Evolutionary conservation across 1,284 basidiomycete genomes (phyloP).

Genomic region (Phaffia rhodozyma): DNA sequence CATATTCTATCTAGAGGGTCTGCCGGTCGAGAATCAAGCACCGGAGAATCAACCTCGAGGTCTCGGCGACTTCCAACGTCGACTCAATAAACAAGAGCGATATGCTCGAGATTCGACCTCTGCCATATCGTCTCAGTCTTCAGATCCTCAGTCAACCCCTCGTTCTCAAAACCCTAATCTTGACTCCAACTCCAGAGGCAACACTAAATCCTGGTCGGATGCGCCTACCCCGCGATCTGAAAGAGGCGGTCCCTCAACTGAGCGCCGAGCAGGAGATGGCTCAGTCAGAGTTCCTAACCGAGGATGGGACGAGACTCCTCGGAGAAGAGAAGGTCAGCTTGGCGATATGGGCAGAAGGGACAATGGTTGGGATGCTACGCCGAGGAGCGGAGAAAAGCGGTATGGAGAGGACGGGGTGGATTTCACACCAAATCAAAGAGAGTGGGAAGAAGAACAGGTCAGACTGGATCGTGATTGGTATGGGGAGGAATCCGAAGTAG

Average conservation of each 20-base stretch:
- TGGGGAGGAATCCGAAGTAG: conserved; percentile 71
- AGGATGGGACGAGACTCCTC: conserved; percentile 80
- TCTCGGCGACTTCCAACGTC: conserved; percentile 34
- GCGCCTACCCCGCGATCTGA: conserved; percentile 50
- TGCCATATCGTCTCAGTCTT: background rate
- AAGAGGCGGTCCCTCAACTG: conserved; percentile 30
- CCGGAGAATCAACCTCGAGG: conserved; percentile 24
- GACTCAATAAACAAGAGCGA: conserved; percentile 29
- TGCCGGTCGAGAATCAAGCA: conserved; percentile 24
- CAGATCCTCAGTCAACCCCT: background rate
- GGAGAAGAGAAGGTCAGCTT: conserved; percentile 39
- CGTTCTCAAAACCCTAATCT: background rate
- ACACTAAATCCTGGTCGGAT: conserved; percentile 32
- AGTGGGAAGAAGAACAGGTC: conserved; percentile 92
- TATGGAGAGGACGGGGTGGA: conserved; percentile 21
- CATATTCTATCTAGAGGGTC: conserved; percentile 3
- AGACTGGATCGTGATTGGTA: conserved; percentile 89
- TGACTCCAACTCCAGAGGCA: conserved; percentile 16
- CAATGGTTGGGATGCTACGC: conserved; percentile 64
- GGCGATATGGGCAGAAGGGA: conserved; percentile 34
- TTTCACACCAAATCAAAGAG: conserved; percentile 42
- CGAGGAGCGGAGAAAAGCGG: conserved; percentile 43
- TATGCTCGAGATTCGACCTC: background rate
- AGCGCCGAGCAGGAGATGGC: conserved; percentile 48
- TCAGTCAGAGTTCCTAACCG: conserved; percentile 79